Evolutionary conservation across 73 alveolate species (phyloP).

Genomic region (Effrenium voratum): DNA sequence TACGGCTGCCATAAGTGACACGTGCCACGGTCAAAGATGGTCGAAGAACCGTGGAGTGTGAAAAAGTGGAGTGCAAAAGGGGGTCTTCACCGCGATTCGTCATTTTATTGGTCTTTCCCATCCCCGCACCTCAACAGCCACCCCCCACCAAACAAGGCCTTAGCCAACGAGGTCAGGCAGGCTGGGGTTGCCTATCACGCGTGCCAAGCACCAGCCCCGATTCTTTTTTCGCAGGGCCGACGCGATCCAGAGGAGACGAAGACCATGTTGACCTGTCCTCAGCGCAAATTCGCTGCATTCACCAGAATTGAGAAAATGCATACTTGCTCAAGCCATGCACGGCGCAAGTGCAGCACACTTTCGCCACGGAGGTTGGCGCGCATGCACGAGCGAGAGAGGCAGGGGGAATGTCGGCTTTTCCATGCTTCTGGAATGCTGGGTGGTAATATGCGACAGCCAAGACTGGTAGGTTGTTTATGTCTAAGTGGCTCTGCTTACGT

Average conservation of each 20-base stretch:
- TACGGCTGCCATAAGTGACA: slow-evolving; percentile 68
- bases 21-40: too few relatives aligned
- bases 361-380: neutral
- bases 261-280: neutral
- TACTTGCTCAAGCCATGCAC: neutral
- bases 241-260: slow-evolving; percentile 29
- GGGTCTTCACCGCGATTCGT: neutral
- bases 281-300: neutral
- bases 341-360: neutral
- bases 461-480: too few relatives aligned
- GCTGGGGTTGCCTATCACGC: too few relatives aligned
- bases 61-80: neutral
- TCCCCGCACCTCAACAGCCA: too few relatives aligned
- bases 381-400: slow-evolving; percentile 46
- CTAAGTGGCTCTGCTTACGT: too few relatives aligned
- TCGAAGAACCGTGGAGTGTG: too few relatives aligned
- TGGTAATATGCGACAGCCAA: too few relatives aligned
- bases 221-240: neutral
- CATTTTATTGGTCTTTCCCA: too few relatives aligned
- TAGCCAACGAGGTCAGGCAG: too few relatives aligned
- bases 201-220: neutral
- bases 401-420: neutral
- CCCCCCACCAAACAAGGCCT: too few relatives aligned
- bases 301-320: neutral
- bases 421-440: too few relatives aligned